Base-by-base conservation (phyloP, 1,284 basidiomycete genomes). In the Anthracocystis setariae region DNA sequence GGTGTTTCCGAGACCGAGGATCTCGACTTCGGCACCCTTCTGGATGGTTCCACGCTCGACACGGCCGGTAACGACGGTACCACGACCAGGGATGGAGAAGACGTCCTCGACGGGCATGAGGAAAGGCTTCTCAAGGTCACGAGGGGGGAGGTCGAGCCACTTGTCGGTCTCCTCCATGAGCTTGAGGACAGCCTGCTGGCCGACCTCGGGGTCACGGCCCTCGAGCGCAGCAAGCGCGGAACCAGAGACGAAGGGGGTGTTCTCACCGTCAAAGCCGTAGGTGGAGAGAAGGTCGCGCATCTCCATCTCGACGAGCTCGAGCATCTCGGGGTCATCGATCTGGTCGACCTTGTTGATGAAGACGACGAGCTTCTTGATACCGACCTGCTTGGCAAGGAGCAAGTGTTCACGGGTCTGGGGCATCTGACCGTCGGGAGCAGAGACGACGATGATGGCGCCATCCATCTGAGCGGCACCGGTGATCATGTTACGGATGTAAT, bases 331-430 rank as follows among this genome's bases (percentile, higher is more conserved):
- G 87, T 99, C 96, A 72, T 92, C 89, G 65, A 98, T 91, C 87
- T 92, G 89, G 86, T 99, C 96, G 71, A 98, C 91, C 86, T 98
- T 97, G 91, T 98, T 99, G 85, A 99, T 94, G 87, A 98, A 99
- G 75, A 99, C 96, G 71, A 98, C 93, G 40, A 99, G 89, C 85
- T 92, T 93, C 86, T 96, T 95, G 84, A 99, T 92, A 77, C 96
- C 96, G 77, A 98, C 94, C 86, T 99, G 96, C 83, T 93, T 92
- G 78, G 95, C 95, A 57, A 99, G 89, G 48, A 98, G 89, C 76
- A 99, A 85, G 85, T 99, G 96, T 87, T 99, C 96, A 78, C 95
- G 90, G 56, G 96, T 99, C 85, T 98, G 96, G 57, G 96, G 96
- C 96, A 99, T 99, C 86, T 98, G 94, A 78, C 96, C 96, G 83